Evolutionary conservation across 1,139 yeast species (phyloP), one percentile per base, ranked within the genome.

Genomic region (Williopsis jadinii): DNA sequence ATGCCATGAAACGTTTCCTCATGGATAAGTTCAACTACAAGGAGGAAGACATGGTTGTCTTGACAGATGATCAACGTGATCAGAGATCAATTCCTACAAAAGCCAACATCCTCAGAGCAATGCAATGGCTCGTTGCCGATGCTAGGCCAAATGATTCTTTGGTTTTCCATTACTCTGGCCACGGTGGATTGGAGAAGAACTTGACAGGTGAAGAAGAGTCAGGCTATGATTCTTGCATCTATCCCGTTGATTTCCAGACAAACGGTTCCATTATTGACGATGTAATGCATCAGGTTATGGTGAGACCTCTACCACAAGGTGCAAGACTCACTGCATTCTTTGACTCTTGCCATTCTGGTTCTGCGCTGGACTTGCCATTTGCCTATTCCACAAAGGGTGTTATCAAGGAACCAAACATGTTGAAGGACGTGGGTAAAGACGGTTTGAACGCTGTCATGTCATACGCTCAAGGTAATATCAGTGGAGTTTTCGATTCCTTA

Each of bases 301-400:
- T 90, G 29, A 73, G 71, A 48, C 77, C 87, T 1, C 70, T 90
- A 50, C 87, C 83, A 29, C 77, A 80, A 3, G 97, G 97, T 32
- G 86, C 88, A 43, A 73, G 95, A 49, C 71, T 90, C 49, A 90
- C 97, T 1, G 95, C 95, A 0, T 69, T 90, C 51, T 88, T 80
- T 56, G 97, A 90, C 64, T 83, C 94, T 14, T 90, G 97, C 61
- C 97, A 90, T 60, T 82, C 95, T 3, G 97, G 97, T 30, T 80
- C 96, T 8, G 95, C 82, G 1, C 65, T 90, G 55, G 97, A 90
- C 61, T 67, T 90, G 50, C 97, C 97, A 3, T 90, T 80, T 57
- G 79, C 84, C 37, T 90, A 90, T 63, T 80, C 95, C 19, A 92
- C 97, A 11, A 85, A 87, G 58, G 97, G 97, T 42, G 80, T 86